A percentile compares a stretch with the other conserved stretches of the same genome.
phyloP scores from a whole-genome alignment of 2,329 filamentous ascomycete species.

The Xylariales sp. region DNA sequence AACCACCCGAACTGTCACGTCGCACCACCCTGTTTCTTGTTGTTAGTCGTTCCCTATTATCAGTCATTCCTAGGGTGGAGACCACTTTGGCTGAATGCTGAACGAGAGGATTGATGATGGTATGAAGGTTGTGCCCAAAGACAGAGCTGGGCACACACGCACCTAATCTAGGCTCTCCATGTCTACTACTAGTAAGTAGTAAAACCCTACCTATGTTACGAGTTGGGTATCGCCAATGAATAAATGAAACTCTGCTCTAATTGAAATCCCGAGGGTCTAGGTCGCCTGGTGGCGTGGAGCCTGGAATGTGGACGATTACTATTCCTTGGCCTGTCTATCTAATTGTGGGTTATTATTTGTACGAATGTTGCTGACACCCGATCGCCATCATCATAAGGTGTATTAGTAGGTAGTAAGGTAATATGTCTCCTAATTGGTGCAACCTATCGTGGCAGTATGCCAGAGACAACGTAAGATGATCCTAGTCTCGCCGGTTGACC shows the following conservation, averaged over 20 bases:
- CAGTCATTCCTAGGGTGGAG: conserved; percentile 21
- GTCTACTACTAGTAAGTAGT: not conserved
- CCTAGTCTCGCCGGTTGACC: conserved; percentile 6
- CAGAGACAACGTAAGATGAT: not conserved
- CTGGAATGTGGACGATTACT: conserved; percentile 32
- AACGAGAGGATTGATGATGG: not conserved
- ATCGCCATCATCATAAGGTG: conserved; percentile 24
- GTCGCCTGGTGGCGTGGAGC: conserved; percentile 20
- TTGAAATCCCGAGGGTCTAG: conserved; percentile 21
- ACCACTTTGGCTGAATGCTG: conserved; percentile 2
- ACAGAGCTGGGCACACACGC: conserved; percentile 6
- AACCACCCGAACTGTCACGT: conserved; percentile 21
- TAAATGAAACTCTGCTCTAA: not conserved
- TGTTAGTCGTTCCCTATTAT: not conserved
- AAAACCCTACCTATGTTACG: not conserved
- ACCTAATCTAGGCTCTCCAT: not conserved
- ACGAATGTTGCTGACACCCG: conserved; percentile 32
- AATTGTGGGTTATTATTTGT: conserved; percentile 20
- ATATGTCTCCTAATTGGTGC: conserved; percentile 10
- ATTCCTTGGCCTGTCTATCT: conserved; percentile 29
- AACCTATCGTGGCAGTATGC: not conserved
- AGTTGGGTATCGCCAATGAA: conserved; percentile 3
- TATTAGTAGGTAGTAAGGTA: conserved; percentile 1
- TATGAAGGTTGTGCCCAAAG: conserved; percentile 13
- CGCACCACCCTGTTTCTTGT: not conserved